phyloP scores from a whole-genome alignment of 768 basidiomycete species.

The Amanita brunnescens region DNA sequence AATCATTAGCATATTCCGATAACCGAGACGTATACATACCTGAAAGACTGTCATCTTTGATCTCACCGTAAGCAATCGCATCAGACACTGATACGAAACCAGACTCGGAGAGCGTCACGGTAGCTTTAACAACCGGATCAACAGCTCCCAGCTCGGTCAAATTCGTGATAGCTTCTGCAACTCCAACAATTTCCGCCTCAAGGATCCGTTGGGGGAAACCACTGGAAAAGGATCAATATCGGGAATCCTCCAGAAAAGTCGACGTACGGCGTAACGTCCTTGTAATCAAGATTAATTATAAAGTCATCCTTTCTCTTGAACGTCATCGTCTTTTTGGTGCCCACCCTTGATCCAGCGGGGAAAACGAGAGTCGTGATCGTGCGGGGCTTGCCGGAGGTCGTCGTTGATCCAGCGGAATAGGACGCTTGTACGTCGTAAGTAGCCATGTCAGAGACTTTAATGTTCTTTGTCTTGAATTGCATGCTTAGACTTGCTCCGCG shows the following conservation, averaged over 20 bases:
- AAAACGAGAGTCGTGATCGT: constrained; percentile 74
- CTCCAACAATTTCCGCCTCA: constrained; percentile 62
- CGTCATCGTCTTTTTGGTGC: constrained; percentile 78
- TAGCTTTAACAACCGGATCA: constrained; percentile 84
- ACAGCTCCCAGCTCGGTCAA: constrained; percentile 73
- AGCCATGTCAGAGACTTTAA: constrained; percentile 71
- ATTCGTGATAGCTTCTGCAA: constrained; percentile 71
- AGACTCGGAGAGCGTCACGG: constrained; percentile 74
- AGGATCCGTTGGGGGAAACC: constrained; percentile 69
- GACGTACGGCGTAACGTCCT: constrained; percentile 52
- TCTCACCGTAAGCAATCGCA: constrained; percentile 71
- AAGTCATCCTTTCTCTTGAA: constrained; percentile 86
- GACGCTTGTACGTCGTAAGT: constrained; percentile 73
- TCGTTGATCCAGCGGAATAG: constrained; percentile 56
- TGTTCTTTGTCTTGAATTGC: constrained; percentile 90
- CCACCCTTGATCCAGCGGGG: constrained; percentile 65
- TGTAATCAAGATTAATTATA: constrained; percentile 69
- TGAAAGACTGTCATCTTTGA: constrained; percentile 71
- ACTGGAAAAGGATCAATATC: constrained; percentile 23
- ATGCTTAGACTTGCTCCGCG: constrained; percentile 83
- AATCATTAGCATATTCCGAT: constrained; percentile 2
- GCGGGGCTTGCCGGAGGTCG: constrained; percentile 42
- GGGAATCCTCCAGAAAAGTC: not conserved
- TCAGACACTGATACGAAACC: constrained; percentile 78
- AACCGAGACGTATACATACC: constrained; percentile 32